phyloP scores from a whole-genome alignment of 1,139 yeast genomes.

The Nadsonia commutata region DNA sequence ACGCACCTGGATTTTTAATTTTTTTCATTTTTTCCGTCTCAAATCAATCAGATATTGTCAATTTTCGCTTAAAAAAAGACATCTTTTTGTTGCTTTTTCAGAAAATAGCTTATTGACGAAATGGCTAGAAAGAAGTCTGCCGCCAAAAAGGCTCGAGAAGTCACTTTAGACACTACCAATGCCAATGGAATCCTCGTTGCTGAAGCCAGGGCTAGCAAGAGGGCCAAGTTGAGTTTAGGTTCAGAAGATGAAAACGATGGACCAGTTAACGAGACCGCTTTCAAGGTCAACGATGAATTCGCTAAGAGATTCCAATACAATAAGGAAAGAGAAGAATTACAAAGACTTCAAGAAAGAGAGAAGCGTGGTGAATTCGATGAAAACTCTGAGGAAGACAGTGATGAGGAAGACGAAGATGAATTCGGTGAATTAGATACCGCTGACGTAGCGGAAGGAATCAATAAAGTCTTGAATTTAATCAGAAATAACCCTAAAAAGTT shows the following conservation, averaged over 20 bases:
- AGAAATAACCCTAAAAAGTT: constrained; percentile 48
- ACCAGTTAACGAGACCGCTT: constrained; percentile 12
- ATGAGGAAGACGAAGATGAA: constrained; percentile 77
- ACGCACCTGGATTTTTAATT: constrained; percentile 4
- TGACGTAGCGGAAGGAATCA: constrained; percentile 69
- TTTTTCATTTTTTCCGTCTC: constrained; percentile 2
- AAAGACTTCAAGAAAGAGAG: constrained; percentile 17
- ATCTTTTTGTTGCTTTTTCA: not conserved
- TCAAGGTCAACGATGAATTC: constrained; percentile 19
- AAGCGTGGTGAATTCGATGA: constrained; percentile 15
- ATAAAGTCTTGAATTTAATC: constrained; percentile 55
- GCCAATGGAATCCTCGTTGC: not conserved
- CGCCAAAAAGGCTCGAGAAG: constrained; percentile 58
- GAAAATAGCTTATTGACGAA: not conserved
- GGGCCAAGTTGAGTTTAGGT: constrained; percentile 6
- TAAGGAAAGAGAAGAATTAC: constrained; percentile 22
- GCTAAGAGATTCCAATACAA: constrained; percentile 22
- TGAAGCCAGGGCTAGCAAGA: constrained; percentile 7
- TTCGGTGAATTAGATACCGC: constrained; percentile 78
- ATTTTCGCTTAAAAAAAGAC: constrained; percentile 1
- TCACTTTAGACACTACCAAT: constrained; percentile 9
- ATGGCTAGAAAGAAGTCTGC: constrained; percentile 94
- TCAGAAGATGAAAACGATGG: constrained; percentile 13
- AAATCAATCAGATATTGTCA: constrained; percentile 1
- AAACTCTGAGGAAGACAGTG: constrained; percentile 20